Conservation (phyloP, 106 monocot species). For the Cymbidium sinense region DNA sequence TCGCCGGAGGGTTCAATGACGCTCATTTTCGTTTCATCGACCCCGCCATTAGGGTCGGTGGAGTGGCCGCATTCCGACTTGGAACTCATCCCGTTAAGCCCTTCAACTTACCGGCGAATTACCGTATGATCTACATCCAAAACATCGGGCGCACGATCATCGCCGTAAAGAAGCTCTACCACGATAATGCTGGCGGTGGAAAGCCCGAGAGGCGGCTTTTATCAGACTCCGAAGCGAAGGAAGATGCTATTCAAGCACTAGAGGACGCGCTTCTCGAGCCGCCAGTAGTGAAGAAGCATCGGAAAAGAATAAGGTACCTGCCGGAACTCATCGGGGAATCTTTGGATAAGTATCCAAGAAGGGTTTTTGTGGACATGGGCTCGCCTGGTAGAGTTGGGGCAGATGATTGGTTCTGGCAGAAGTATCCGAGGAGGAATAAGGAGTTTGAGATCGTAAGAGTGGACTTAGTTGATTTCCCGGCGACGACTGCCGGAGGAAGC, state of each 20-base stretch:
- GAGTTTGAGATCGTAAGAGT: constrained; percentile 30
- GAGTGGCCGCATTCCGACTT: constrained; percentile 31
- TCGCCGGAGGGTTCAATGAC: constrained; percentile 19
- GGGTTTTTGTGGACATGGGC: constrained; percentile 32
- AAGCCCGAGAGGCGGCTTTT: constrained; percentile 26
- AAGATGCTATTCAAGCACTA: constrained; percentile 19
- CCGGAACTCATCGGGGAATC: constrained; percentile 30
- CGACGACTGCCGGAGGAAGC: neutral
- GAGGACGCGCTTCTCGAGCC: constrained; percentile 31
- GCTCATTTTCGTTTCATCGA: constrained; percentile 21
- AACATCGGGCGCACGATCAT: constrained; percentile 5
- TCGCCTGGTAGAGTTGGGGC: neutral
- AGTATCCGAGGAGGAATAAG: constrained; percentile 26
- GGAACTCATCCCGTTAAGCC: constrained; percentile 3
- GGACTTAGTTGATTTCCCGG: constrained; percentile 8
- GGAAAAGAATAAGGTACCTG: constrained; percentile 16
- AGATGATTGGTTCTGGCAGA: constrained; percentile 19
- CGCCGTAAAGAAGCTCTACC: constrained; percentile 10
- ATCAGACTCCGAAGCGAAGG: constrained; percentile 14
- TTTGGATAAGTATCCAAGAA: constrained; percentile 19
- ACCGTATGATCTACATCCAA: constrained; percentile 34
- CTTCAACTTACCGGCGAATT: constrained; percentile 34
- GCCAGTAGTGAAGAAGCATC: constrained; percentile 3
- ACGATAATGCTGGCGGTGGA: neutral
- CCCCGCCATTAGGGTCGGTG: constrained; percentile 41